A percentile compares a stretch with the other conserved stretches of the same genome.
Conservation (phyloP, 2,329 filamentous ascomycete genomes). For the Monilinia fructicola region DNA sequence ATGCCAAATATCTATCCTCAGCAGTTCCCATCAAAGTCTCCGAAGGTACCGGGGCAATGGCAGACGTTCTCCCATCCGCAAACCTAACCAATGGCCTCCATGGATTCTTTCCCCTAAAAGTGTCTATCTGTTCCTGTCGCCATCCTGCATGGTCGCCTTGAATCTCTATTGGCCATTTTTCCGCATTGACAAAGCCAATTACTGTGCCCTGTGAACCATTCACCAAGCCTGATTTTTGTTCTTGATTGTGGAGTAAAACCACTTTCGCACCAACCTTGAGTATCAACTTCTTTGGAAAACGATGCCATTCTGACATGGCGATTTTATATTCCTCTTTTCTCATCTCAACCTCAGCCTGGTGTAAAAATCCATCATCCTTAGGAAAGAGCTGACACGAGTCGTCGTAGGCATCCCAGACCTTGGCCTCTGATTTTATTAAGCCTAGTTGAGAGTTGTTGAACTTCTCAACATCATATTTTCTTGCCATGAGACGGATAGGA, state of each 20-base stretch:
- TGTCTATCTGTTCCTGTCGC: background rate
- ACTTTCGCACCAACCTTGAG: constrained; percentile 38
- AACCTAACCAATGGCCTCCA: constrained; percentile 32
- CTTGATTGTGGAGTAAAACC: constrained; percentile 34
- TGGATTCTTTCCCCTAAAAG: constrained; percentile 12
- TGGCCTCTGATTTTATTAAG: constrained; percentile 21
- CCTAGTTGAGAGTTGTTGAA: constrained; percentile 28
- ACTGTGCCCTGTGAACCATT: constrained; percentile 38
- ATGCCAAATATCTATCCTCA: constrained; percentile 28
- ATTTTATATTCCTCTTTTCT: constrained; percentile 25
- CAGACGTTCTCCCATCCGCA: constrained; percentile 23
- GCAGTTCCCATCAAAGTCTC: constrained; percentile 24
- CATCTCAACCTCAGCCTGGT: constrained; percentile 11
- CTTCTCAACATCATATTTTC: constrained; percentile 25
- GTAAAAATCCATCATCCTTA: constrained; percentile 2
- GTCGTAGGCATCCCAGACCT: constrained; percentile 30
- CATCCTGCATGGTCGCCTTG: constrained; percentile 1
- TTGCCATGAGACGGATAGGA: constrained; percentile 34
- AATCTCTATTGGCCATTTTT: background rate
- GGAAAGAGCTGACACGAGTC: constrained; percentile 19
- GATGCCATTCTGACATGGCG: constrained; percentile 29
- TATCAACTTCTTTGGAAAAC: constrained; percentile 26
- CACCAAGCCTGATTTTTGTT: constrained; percentile 30
- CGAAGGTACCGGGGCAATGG: constrained; percentile 25
- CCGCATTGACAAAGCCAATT: constrained; percentile 29